Base-by-base conservation (phyloP, 2,329 filamentous ascomycete species). In the Byssochlamys sp. region DNA sequence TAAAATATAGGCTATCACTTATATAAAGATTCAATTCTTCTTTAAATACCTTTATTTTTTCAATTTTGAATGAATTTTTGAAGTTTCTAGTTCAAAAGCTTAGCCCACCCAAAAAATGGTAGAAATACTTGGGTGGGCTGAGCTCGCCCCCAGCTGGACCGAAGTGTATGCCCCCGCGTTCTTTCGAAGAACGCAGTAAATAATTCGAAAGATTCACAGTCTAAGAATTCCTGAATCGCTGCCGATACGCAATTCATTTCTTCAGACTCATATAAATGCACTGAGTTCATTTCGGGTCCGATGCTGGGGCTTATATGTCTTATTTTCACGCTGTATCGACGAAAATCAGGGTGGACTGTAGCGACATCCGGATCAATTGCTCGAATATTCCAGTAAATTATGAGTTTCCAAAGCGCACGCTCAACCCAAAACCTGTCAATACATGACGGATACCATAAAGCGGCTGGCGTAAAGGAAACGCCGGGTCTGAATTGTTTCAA, bases 331-430 rank as follows among this genome's bases (percentile, higher is more conserved):
- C 14, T 19, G 35, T 45, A 45, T 24, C 5, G 14, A 45, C 14
- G 2, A 7, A 45, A 45, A 5, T 6, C 35, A 19, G 35, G 35
- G 35, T 45, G 6, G 7, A 19, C 35, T 19, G 35, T 19, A 45
- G n/a, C 35, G 14, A 45, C 14, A 14, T 45, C 35, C 3, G n/a
- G 28, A 28, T 35, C 11, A 29, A 55, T 55, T 51, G 53, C 29
- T 51, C 33, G 54, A 50, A 56, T 50, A 54, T 58, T 58, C 57
- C 57, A 58, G 19, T 56, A 57, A 5, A 56, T 57, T 24, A 58
- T 35, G n/a, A 48, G 14, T 28, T 48, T 56, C 57, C 57, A 58
- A 24, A 56, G 52, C 1, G 57, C 57, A 26, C 25, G 57, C 4
- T 39, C 55, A 26, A 58, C 54, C 1, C 57, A 54, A 50, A 50